Evolutionary conservation across 495 filamentous ascomycete genomes (phyloP), one percentile per base, ranked within the genome.

Genomic region (Baudoinia panamericana): DNA sequence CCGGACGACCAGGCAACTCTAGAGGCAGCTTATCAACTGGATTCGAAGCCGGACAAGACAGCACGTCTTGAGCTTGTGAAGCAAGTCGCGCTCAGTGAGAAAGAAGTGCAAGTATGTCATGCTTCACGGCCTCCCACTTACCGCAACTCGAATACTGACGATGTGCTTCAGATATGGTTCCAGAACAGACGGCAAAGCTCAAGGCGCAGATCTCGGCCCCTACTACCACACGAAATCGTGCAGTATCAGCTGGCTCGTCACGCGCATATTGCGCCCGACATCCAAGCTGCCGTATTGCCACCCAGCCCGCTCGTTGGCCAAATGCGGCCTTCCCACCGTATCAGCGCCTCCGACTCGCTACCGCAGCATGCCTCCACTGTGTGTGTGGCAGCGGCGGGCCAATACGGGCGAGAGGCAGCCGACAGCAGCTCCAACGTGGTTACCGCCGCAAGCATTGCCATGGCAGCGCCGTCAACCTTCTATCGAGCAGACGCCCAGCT

Each of bases 181-280:
- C 92, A 96, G 57, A 99, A 99, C 53, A 77, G 87, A 56, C 74
- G 92, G 45, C 92, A 99, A 57, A 93, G 86, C 62, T 79, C 86
- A 53, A 75, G 92, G 40, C 75, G 92, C 41, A 93, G 88, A 66
- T 82, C 85, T 39, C 80, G 84, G 45, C 90, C 90, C 19, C 67
- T 94, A 15, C 71, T 84, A 21, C 77, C 82, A 17, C 76, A 92
- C 53, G 84, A 93, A 59, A 71, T 73, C 23, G 55, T 39, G 1
- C 48, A 52, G 24, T 52, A 47, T 36, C 48, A 52, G 13, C 21
- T 47, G 30, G 15, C 28, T 8, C 48, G 46, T 2, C 39, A 20
- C n/a, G 33, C n/a, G 5, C 10, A 18, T 26, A 12, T 17, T 10
- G 25, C 13, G 9, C 36, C 31, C 11, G 31, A 19, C 4, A n/a